Base-by-base conservation (phyloP, 202 grass and related monocot species). In the Saccharum hybrid region DNA sequence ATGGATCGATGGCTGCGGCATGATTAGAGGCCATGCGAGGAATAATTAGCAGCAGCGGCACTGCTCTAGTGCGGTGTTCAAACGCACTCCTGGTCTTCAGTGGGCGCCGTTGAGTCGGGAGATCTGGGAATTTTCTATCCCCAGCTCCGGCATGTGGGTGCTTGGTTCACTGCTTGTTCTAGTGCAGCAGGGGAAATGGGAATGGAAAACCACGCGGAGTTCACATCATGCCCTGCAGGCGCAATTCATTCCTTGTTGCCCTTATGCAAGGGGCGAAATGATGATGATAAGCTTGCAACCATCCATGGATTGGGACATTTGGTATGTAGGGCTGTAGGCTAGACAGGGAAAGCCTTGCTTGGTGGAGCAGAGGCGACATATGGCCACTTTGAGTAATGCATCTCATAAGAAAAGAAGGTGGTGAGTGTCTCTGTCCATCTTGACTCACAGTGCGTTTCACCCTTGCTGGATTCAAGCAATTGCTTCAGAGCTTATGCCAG, bases 11-110 rank as follows among this genome's bases (percentile, higher is more conserved):
- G 66, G 59, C 31, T 79, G 36, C 28, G 72, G 82, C 74, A 84
- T 90, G 84, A 87, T 90, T 84, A 81, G 71, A 65, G 76, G 57
- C 37, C 81, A 87, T 67, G 81, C 75, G 80, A 31, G 28, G 80
- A 89, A 89, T 85, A 89, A 89, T 89, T 81, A 85, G 63, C 42
- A 72, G 69, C 68, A 0, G 66, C 4, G n/a, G 71, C 54, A 26
- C 0, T 60, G 36, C 1, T 60, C 4, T 42, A 83, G 70, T 87
- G 88, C 76, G 84, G 57, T 51, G 76, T 81, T 87, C 84, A 81
- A 87, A 87, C 65, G 28, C 70, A 38, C 51, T 16, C 45, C 51
- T 16, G 54, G 75, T 86, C 83, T 28, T 37, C 19, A 90, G 81
- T 84, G 70, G 70, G 15, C 37, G 48, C 80, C 43, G 64, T 36